Base-by-base conservation (phyloP, 1,139 yeast species). In the Debaryomyces coudertii region DNA sequence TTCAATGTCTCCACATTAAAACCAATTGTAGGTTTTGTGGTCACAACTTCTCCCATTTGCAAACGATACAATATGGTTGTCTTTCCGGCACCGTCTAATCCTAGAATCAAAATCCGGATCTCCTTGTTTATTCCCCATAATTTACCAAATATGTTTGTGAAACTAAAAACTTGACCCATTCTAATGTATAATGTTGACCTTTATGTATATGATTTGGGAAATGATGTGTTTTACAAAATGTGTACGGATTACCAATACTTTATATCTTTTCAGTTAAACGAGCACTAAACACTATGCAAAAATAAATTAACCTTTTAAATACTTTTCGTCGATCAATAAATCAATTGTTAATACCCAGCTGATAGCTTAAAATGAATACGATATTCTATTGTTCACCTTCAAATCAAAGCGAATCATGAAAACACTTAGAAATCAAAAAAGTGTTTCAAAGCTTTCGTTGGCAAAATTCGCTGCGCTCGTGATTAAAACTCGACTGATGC, bases 21-120 rank as follows among this genome's bases (percentile, higher is more conserved):
- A 5, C 99, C 99, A 54, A 93, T 90, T 7, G 99, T 90, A 16
- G 96, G 98, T 57, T 89, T 93, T 18, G 97, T 90, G 42, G 95
- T 88, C 36, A 90, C 90, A 25, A 90, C 97, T 65, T 90, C 97
- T 20, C 97, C 97, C 68, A 90, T 80, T 57, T 93, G 97, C 51
- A 93, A 76, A 56, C 95, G 82, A 71, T 93, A 93, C 51, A 93
- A 77, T 50, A 93, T 92, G 8, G 99, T 93, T 40, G 99, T 93
- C 65, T 93, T 93, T 45, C 99, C 99, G 2, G 99, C 98, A 71
- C 98, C 98, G 68, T 93, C 99, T 51, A 93, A 74, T 4, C 99
- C 99, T 46, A 93, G 76, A 57, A 93, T 93, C 53, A 93, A 79
- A 48, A 93, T 90, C 56, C 99, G 80, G 61, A 92, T 86, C 68